phyloP scores from a whole-genome alignment of 2,329 filamentous ascomycete genomes.

The Pyrenophora teres region DNA sequence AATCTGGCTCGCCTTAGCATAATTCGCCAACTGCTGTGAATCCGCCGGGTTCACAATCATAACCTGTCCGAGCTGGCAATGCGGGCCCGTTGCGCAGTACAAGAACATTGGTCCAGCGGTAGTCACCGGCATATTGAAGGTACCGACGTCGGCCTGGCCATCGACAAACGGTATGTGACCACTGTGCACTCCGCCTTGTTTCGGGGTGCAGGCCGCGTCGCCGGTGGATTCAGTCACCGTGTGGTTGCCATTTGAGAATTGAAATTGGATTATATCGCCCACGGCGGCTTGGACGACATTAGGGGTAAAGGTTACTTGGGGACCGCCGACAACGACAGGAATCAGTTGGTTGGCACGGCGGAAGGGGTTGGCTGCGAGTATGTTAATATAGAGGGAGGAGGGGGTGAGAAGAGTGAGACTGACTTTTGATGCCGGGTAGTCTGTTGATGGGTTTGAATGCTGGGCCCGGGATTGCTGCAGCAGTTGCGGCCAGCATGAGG shows the following conservation, averaged over 20 bases:
- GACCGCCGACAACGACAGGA: conserved; percentile 39
- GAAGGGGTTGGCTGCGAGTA: conserved; percentile 22
- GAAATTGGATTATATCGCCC: conserved; percentile 39
- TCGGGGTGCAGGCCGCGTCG: conserved; percentile 33
- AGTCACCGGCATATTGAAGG: conserved; percentile 39
- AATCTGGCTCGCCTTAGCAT: conserved; percentile 31
- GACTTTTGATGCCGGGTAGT: conserved; percentile 9
- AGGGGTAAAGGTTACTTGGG: conserved; percentile 37
- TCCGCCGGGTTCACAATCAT: conserved; percentile 35
- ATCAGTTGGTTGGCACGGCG: conserved; percentile 32
- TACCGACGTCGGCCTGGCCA: conserved; percentile 36
- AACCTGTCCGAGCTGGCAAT: conserved; percentile 38
- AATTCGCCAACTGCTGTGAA: conserved; percentile 33
- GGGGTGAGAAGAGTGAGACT: not conserved
- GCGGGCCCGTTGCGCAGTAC: conserved; percentile 39
- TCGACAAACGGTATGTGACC: conserved; percentile 39
- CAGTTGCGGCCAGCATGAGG: conserved; percentile 17
- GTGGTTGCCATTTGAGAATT: conserved; percentile 42
- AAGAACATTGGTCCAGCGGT: conserved; percentile 38
- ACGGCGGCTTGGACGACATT: conserved; percentile 35
- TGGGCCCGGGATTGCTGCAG: conserved; percentile 21
- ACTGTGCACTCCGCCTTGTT: conserved; percentile 35
- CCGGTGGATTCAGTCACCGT: conserved; percentile 37
- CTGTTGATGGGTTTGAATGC: conserved; percentile 8
- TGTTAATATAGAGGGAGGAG: not conserved